Conservation (phyloP, 2,329 filamentous ascomycete species). For the Epichloe aotearoae region DNA sequence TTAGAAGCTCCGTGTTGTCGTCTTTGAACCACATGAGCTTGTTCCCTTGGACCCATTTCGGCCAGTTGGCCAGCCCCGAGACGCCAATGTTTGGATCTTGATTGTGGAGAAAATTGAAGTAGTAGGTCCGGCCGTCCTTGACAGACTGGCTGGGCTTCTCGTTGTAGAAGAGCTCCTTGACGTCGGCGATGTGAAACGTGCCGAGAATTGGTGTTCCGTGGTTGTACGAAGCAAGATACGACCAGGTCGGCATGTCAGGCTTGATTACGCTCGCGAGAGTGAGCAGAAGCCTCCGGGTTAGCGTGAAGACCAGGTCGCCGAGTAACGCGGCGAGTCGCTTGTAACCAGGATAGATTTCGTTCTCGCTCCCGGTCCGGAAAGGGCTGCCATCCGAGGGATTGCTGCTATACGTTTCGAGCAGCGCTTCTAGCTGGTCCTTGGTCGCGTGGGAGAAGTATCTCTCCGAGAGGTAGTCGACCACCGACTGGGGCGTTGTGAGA, state of each 20-base stretch:
- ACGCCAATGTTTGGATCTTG: conserved; percentile 52
- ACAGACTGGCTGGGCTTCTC: conserved; percentile 49
- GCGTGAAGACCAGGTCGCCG: conserved; percentile 62
- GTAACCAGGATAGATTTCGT: conserved; percentile 63
- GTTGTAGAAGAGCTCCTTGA: conserved; percentile 57
- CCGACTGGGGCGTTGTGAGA: conserved; percentile 7
- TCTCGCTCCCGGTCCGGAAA: conserved; percentile 54
- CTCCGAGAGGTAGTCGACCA: conserved; percentile 48
- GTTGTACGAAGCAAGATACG: conserved; percentile 61
- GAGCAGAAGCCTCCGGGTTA: conserved; percentile 55
- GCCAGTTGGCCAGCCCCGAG: conserved; percentile 26
- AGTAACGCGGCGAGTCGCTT: conserved; percentile 65
- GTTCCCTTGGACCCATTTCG: conserved; percentile 27
- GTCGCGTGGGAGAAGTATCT: conserved; percentile 48
- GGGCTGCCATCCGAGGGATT: conserved; percentile 49
- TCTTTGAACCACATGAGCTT: conserved; percentile 35
- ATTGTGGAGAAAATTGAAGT: conserved; percentile 58
- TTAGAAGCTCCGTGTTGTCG: conserved; percentile 18
- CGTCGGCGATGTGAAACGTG: conserved; percentile 60
- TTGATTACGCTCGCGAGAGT: conserved; percentile 28
- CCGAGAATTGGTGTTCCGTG: conserved; percentile 59
- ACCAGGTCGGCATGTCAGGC: conserved; percentile 53
- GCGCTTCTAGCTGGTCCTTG: conserved; percentile 32
- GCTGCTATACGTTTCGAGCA: conserved; percentile 49
- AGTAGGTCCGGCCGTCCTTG: conserved; percentile 50